Percentiles rank a stretch among this genome's conserved stretches.
These are phyloP conservation scores for apple (Malus domestica) DNA, from an alignment of 306 rosid species.

Conservation along the genomic window DNA sequence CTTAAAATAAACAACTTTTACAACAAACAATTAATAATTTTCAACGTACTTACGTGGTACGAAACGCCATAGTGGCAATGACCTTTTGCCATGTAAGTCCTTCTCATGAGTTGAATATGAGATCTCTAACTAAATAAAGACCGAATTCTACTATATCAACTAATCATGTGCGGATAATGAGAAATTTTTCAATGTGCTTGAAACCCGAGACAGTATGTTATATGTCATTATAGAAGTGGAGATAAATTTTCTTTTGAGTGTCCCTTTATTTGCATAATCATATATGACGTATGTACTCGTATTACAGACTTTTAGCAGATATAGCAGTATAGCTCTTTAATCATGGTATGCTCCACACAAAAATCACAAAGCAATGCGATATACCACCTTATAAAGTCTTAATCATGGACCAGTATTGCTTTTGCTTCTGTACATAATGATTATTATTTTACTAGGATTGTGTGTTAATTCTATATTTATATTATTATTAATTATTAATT, in stretches of 20 bases:
- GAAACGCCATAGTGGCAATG: rapidly evolving
- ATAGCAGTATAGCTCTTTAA: background rate
- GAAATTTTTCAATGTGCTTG: no score
- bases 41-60: no score
- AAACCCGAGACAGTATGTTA: rapidly evolving
- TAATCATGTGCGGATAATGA: background rate
- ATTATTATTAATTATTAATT: background rate
- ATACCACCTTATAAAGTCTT: background rate
- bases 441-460: background rate
- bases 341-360: background rate
- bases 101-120: background rate
- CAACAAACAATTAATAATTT: no score
- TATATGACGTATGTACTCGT: no score
- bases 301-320: no score
- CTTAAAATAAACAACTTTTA: no score
- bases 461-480: background rate
- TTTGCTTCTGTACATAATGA: background rate
- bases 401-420: background rate
- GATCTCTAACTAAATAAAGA: background rate
- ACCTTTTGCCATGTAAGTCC: no score
- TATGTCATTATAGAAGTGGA: no score
- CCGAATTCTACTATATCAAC: background rate
- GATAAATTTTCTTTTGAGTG: no score
- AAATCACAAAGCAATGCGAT: background rate
- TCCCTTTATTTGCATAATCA: no score